Conservation (phyloP, 305 asterid species). For the Stenogyne calaminthoides region DNA sequence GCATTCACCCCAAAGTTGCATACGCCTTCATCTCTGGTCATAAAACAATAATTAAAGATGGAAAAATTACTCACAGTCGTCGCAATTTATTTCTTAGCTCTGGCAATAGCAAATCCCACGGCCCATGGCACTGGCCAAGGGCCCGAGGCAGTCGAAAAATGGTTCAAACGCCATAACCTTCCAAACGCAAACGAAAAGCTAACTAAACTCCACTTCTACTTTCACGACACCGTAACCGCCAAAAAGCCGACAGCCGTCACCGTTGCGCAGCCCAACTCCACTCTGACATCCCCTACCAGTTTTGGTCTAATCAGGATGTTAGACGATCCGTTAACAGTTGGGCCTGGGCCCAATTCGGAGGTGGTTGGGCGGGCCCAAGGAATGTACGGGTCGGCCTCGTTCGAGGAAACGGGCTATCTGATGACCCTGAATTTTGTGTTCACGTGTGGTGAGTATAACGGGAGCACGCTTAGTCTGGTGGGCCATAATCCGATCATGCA, state of each 20-base stretch:
- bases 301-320: not conserved
- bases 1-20: too few species aligned
- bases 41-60: not conserved
- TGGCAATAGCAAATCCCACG: not conserved
- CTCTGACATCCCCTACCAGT: not conserved
- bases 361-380: slow-evolving; percentile 48
- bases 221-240: slow-evolving; percentile 31
- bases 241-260: slow-evolving; percentile 25
- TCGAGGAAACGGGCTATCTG: slow-evolving; percentile 19
- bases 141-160: slow-evolving; percentile 38
- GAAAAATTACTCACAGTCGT: not conserved
- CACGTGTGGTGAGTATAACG: slow-evolving; percentile 33
- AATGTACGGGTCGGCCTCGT: slow-evolving; percentile 29
- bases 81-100: not conserved
- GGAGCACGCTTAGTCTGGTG: slow-evolving; percentile 37
- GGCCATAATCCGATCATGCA: slow-evolving; percentile 37
- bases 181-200: slow-evolving; percentile 28
- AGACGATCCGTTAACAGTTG: not conserved
- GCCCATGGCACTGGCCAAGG: slow-evolving; percentile 5
- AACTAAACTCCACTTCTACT: not conserved
- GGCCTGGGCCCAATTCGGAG: not conserved
- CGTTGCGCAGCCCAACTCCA: not conserved
- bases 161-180: slow-evolving; percentile 38
- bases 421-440: slow-evolving; percentile 41
- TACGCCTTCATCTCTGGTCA: not conserved